phyloP scores from a whole-genome alignment of 192 early-diverging fungal genomes.

The Lunasporangiospora selenospora region DNA sequence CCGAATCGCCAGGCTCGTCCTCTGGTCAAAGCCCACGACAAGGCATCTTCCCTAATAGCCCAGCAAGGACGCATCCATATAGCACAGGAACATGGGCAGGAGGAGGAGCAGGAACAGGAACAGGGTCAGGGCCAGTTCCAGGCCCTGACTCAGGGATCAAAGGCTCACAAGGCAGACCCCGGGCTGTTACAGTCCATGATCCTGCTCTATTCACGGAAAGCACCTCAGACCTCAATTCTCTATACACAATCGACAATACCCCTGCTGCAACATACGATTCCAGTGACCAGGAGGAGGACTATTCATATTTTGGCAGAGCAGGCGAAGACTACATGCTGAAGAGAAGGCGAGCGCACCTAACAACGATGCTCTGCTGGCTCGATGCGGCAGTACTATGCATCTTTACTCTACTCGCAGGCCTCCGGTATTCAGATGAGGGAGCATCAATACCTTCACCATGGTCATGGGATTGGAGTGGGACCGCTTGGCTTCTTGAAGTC shows the following conservation, averaged over 20 bases:
- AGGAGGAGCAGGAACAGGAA: neutral
- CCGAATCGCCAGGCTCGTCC: no score
- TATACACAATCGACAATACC: conserved; percentile 35
- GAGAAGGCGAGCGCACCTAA: conserved; percentile 15
- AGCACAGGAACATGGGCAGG: conserved; percentile 2
- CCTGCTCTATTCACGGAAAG: neutral
- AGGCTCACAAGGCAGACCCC: neutral
- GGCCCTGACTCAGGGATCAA: neutral
- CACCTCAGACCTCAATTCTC: conserved; percentile 25
- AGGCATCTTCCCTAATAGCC: no score
- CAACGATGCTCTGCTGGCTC: conserved; percentile 21
- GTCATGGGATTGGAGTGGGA: conserved; percentile 17
- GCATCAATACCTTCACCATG: conserved; percentile 6
- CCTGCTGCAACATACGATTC: conserved; percentile 5
- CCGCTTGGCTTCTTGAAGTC: conserved; percentile 16
- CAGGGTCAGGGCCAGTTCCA: neutral
- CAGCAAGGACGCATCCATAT: conserved; percentile 1
- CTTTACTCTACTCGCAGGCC: conserved; percentile 3
- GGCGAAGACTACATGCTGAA: conserved; percentile 41
- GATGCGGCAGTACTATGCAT: conserved; percentile 9
- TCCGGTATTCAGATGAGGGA: neutral
- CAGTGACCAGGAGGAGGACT: conserved; percentile 8
- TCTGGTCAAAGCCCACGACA: no score
- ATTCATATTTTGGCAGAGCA: conserved; percentile 38
- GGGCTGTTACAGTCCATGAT: conserved; percentile 10